Base-by-base conservation (phyloP, 495 filamentous ascomycete genomes). In the Xylaria acuta region DNA sequence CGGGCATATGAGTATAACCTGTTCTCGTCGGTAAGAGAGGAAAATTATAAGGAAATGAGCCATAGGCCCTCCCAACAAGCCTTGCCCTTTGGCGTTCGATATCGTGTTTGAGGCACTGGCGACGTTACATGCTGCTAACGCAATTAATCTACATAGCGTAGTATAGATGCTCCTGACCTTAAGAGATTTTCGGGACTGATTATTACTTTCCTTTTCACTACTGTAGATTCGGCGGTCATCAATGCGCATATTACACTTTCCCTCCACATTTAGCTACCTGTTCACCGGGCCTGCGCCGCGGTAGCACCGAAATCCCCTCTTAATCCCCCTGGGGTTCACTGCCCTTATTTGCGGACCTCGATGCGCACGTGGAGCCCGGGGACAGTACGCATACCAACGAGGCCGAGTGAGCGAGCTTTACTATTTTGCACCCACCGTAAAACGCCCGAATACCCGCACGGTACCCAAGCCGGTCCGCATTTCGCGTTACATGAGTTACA, bases 191-290 rank as follows among this genome's bases (percentile, higher is more conserved):
- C 18, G 27, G 64, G 45, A 4, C 64, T 11, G 45, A 66, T 64
- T 5, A 38, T 14, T 27, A 38, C 34, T 11, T 1, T 38, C 18
- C 25, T 34, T 22, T 8, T 60, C 58, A 20, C 5, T n/a, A n/a
- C n/a, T n/a, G n/a, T 43, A 30, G 38, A 64, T 43, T 27, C 38
- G 12, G 38, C 38, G 11, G 32, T 36, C 59, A 12, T 12, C 4
- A 36, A 36, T 59, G 54, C 36, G 18, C 54, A 32, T 30, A 30
- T 59, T 59, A 30, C 34, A 34, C 58, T 60, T 36, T 60, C 20
- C 59, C 59, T 62, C 59, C 59, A 25, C 36, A 38, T 60, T 63
- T 38, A 16, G n/a, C 59, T 41, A 41, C 25, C 60, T 5, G 58
- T 41, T 12, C 38, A 5, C 60, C 38, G 60, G 38, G n/a, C n/a